Evolutionary conservation across 176 grass and related monocot species (phyloP).

Genomic region (Ananas comosus): DNA sequence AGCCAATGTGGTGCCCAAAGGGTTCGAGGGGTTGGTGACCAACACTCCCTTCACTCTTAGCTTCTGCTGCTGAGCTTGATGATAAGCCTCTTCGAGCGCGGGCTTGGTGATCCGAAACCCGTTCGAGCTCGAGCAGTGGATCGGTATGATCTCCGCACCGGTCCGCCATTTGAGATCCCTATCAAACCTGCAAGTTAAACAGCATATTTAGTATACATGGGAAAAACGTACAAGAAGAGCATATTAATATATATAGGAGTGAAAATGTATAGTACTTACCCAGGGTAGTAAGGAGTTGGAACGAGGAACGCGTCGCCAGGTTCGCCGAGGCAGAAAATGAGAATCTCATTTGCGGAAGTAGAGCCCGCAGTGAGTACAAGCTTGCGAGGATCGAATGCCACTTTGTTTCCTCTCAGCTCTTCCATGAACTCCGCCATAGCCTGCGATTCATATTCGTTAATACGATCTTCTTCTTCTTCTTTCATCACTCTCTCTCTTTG

Average conservation of each 20-base stretch:
- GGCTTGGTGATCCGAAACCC: conserved; percentile 57
- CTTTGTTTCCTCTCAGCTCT: conserved; percentile 40
- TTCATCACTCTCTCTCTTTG: background rate
- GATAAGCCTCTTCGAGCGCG: conserved; percentile 64
- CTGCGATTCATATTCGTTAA: conserved; percentile 17
- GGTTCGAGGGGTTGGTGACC: conserved; percentile 94
- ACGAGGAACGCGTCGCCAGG: conserved; percentile 81
- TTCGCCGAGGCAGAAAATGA: conserved; percentile 86
- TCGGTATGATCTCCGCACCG: conserved; percentile 71
- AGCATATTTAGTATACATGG: no score
- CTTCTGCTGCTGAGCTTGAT: conserved; percentile 37
- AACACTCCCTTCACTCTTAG: conserved; percentile 74
- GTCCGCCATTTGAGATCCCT: conserved; percentile 97
- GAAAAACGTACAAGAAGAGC: no score
- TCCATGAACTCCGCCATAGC: conserved; percentile 77
- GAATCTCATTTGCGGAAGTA: conserved; percentile 80
- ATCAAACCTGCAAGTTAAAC: conserved; percentile 53
- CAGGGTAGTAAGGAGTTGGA: conserved; percentile 92
- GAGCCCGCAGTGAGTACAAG: conserved; percentile 85
- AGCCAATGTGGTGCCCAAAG: conserved; percentile 52
- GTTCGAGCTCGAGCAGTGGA: conserved; percentile 61
- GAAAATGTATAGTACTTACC: conserved; percentile 23
- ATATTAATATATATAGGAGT: background rate
- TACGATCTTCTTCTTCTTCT: background rate
- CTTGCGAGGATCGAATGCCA: conserved; percentile 62